phyloP scores from a whole-genome alignment of 352 stramenopile genomes.

The Sclerospora graminicola region DNA sequence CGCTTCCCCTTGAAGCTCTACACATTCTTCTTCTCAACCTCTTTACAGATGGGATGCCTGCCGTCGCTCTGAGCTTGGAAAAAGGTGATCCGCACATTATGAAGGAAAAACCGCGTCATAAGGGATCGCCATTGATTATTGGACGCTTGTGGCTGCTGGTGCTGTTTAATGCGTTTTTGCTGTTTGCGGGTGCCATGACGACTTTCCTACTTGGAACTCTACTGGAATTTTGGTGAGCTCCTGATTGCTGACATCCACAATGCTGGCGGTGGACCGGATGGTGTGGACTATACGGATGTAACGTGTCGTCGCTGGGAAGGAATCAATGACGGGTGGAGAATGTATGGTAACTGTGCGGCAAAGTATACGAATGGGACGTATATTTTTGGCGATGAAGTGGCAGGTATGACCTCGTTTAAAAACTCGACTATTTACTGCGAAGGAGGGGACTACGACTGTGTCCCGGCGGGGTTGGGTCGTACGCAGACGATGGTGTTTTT shows the following conservation, averaged over 20 bases:
- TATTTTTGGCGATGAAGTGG: constrained; percentile 37
- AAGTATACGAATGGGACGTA: constrained; percentile 29
- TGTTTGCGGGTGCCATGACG: constrained; percentile 27
- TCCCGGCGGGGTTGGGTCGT: constrained; percentile 43
- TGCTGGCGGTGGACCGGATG: constrained; percentile 26
- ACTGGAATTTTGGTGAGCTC: constrained; percentile 61
- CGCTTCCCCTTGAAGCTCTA: constrained; percentile 88
- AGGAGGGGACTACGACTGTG: constrained; percentile 46
- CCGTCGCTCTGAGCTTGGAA: constrained; percentile 60
- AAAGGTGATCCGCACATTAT: constrained; percentile 60
- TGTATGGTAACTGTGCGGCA: constrained; percentile 46
- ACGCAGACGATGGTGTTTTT: constrained; percentile 74
- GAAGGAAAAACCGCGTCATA: constrained; percentile 44
- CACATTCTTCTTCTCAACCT: constrained; percentile 99
- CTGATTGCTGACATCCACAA: constrained; percentile 43
- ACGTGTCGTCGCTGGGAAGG: constrained; percentile 48
- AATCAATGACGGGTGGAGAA: constrained; percentile 32
- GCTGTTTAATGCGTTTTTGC: constrained; percentile 41
- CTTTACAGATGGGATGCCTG: constrained; percentile 93
- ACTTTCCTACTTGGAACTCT: constrained; percentile 51
- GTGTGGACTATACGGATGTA: constrained; percentile 42
- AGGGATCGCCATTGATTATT: constrained; percentile 41
- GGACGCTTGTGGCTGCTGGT: constrained; percentile 61
- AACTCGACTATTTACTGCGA: constrained; percentile 38
- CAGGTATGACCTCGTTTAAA: constrained; percentile 20